These are phyloP conservation scores for Amanita subjunquillea DNA, from an alignment of 768 basidiomycete species.

Conservation along the genomic window DNA sequence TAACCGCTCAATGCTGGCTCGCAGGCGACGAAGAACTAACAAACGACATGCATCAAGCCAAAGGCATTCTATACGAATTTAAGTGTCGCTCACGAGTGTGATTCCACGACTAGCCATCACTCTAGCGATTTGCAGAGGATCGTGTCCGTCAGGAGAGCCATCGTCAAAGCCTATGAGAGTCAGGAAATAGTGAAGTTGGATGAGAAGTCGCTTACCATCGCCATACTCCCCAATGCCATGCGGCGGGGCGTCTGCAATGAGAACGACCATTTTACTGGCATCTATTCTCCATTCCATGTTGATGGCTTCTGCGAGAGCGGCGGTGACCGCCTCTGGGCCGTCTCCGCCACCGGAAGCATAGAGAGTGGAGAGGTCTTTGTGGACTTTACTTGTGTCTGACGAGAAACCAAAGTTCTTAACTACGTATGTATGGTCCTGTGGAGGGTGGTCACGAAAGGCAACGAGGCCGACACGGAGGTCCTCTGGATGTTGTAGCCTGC, in stretches of 20 bases:
- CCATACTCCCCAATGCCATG: conserved; percentile 97
- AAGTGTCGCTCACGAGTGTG: conserved; percentile 53
- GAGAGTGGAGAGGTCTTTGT: conserved; percentile 70
- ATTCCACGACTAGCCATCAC: conserved; percentile 87
- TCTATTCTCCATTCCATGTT: conserved; percentile 84
- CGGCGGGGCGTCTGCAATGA: conserved; percentile 96
- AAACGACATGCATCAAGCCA: conserved; percentile 3
- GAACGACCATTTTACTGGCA: conserved; percentile 92
- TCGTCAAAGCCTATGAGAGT: conserved; percentile 68
- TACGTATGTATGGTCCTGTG: conserved; percentile 93
- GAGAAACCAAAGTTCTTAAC: conserved; percentile 93
- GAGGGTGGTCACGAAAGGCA: conserved; percentile 94
- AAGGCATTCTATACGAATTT: neutral
- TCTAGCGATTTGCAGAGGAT: conserved; percentile 82
- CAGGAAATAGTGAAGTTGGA: conserved; percentile 6
- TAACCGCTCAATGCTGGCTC: conserved; percentile 94
- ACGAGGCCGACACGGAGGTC: conserved; percentile 89
- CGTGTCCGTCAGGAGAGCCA: conserved; percentile 89
- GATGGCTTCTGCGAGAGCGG: conserved; percentile 77
- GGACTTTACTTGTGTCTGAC: conserved; percentile 80
- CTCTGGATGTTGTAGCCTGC: conserved; percentile 76
- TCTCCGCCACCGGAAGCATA: conserved; percentile 91
- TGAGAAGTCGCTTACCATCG: conserved; percentile 51
- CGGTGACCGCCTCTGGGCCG: conserved; percentile 95
- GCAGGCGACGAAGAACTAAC: conserved; percentile 96